These are phyloP conservation scores for Cylindricascospora bacillispora DNA, from an alignment of 1,139 yeast species.

Conservation along the genomic window DNA sequence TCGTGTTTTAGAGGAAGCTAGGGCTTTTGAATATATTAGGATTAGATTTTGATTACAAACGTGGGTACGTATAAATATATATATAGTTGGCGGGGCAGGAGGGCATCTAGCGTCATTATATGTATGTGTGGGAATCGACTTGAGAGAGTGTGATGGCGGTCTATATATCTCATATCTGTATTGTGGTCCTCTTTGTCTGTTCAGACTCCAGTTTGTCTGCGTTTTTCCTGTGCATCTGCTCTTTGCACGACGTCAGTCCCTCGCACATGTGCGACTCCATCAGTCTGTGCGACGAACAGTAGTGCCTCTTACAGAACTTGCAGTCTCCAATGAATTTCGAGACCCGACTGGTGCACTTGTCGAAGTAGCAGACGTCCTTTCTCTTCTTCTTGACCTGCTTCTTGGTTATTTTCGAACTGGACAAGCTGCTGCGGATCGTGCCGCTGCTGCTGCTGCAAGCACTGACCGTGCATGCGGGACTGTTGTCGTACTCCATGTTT, in stretches of 20 bases:
- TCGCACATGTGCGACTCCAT: slow-evolving; percentile 75
- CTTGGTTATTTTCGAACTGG: slow-evolving; percentile 7
- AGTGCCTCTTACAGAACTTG: slow-evolving; percentile 72
- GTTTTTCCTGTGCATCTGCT: slow-evolving; percentile 55
- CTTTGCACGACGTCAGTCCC: slow-evolving; percentile 72
- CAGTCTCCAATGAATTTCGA: slow-evolving; percentile 84
- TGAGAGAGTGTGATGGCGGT: no score
- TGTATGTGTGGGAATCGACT: no score
- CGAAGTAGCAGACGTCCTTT: slow-evolving; percentile 53
- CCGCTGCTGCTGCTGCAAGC: not conserved
- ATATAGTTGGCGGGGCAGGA: no score
- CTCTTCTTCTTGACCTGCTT: slow-evolving; percentile 35
- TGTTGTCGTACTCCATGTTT: no score
- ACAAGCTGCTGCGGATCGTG: not conserved
- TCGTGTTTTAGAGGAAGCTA: no score
- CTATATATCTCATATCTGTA: slow-evolving; percentile 23
- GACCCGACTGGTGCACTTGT: slow-evolving; percentile 51
- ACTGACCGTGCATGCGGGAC: not conserved
- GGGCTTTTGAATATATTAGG: no score
- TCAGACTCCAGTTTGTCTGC: slow-evolving; percentile 35
- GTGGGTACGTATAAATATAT: no score
- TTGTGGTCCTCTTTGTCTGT: slow-evolving; percentile 35
- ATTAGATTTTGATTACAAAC: no score
- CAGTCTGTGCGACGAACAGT: slow-evolving; percentile 77
- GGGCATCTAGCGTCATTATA: no score